Percentiles rank a stretch among this genome's conserved stretches.
phyloP scores from a whole-genome alignment of 306 rosid species.

The Potentilla sterilis region DNA sequence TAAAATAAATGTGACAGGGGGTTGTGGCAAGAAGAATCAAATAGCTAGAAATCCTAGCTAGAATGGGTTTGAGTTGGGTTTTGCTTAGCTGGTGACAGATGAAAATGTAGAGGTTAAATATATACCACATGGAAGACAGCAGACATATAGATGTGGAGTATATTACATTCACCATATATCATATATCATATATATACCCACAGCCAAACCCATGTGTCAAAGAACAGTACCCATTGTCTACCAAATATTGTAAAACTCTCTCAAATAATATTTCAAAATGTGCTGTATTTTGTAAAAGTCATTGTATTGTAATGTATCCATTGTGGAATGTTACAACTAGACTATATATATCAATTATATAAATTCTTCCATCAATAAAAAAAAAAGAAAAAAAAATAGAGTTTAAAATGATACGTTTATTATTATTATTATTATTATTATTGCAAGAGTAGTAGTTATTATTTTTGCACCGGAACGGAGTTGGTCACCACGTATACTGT shows the following conservation, averaged over 20 bases:
- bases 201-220: conserved; percentile 45
- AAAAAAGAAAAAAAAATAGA: too few species aligned
- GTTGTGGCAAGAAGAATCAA: conserved; percentile 9
- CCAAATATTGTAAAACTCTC: too few species aligned
- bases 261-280: neutral
- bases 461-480: too few species aligned
- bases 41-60: too few species aligned
- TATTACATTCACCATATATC: conserved; percentile 78
- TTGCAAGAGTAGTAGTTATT: too few species aligned
- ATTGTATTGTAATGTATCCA: neutral
- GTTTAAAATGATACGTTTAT: too few species aligned
- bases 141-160: conserved; percentile 30
- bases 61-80: conserved; percentile 49
- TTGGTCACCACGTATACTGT: too few species aligned
- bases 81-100: conserved; percentile 87
- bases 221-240: neutral
- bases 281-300: neutral
- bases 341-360: too few species aligned
- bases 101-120: conserved; percentile 53
- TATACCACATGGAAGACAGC: conserved; percentile 81
- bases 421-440: too few species aligned
- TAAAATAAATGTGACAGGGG: neutral
- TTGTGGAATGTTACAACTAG: neutral
- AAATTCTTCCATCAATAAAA: too few species aligned
- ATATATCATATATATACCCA: conserved; percentile 63